Percentiles rank a stretch among this genome's conserved stretches.
Conservation (phyloP, 2,329 filamentous ascomycete species). For the Cyphellophora europaea region DNA sequence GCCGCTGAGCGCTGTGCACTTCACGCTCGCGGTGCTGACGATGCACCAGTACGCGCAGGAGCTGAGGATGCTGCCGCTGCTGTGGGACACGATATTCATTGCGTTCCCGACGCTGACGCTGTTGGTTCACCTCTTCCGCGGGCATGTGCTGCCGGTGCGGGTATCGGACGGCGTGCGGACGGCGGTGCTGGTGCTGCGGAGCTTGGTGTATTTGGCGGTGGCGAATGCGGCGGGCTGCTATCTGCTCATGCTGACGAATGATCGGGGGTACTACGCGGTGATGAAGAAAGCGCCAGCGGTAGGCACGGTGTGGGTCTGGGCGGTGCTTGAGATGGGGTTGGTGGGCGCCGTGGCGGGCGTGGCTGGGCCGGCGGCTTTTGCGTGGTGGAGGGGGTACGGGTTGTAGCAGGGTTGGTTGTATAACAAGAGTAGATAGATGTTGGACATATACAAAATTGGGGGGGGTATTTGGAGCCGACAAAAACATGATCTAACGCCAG, state of each 20-base stretch:
- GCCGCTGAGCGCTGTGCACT: constrained; percentile 33
- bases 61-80: constrained; percentile 13
- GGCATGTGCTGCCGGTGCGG: constrained; percentile 28
- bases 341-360: constrained; percentile 52
- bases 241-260: constrained; percentile 73
- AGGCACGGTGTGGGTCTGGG: constrained; percentile 88
- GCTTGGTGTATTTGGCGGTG: constrained; percentile 52
- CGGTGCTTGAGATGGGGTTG: constrained; percentile 75
- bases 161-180: constrained; percentile 3
- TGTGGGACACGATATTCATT: constrained; percentile 25
- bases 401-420: too few species aligned
- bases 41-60: constrained; percentile 36
- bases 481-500: too few species aligned
- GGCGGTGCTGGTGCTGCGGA: constrained; percentile 14
- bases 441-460: too few species aligned
- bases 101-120: constrained; percentile 34
- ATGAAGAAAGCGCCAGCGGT: constrained; percentile 89
- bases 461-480: too few species aligned
- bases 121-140: constrained; percentile 35
- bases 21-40: constrained; percentile 35
- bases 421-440: too few species aligned
- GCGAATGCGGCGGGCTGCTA: constrained; percentile 62
- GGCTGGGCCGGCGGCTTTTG: constrained; percentile 40
- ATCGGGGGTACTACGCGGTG: constrained; percentile 69
- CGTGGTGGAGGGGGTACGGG: constrained; percentile 46